Percentiles rank a stretch among this genome's conserved stretches.
phyloP scores from a whole-genome alignment of 1,284 basidiomycete genomes.

The Malassezia arunalokei region DNA sequence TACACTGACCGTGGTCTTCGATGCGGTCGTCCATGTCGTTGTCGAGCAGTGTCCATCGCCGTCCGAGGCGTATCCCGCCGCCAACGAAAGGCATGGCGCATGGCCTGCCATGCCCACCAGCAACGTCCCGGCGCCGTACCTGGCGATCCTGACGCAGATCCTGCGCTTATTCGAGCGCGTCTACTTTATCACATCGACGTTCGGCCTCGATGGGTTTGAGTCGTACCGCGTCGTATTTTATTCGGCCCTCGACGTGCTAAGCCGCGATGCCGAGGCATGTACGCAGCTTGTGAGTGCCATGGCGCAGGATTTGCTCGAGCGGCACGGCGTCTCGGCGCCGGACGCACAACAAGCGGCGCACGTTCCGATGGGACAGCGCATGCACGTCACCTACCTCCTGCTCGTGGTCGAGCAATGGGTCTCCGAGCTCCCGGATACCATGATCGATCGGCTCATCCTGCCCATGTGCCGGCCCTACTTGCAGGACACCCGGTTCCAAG shows the following conservation, averaged over 20 bases:
- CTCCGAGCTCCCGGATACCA: constrained; percentile 25
- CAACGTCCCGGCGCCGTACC: constrained; percentile 29
- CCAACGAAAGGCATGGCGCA: background rate
- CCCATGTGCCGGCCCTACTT: constrained; percentile 32
- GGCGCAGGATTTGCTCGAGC: background rate
- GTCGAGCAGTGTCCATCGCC: constrained; percentile 41
- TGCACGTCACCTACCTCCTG: constrained; percentile 29
- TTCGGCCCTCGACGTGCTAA: constrained; percentile 35
- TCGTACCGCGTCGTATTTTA: constrained; percentile 41
- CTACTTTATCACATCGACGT: constrained; percentile 38
- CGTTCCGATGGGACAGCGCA: constrained; percentile 3
- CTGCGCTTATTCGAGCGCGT: constrained; percentile 28
- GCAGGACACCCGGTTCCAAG: constrained; percentile 26
- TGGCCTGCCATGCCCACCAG: constrained; percentile 26
- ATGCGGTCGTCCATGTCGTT: constrained; percentile 34
- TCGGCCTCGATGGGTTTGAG: constrained; percentile 37
- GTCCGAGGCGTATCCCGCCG: constrained; percentile 21
- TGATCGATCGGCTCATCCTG: constrained; percentile 30
- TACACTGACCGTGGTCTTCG: constrained; percentile 39
- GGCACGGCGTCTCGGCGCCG: background rate
- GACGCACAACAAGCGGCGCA: constrained; percentile 10
- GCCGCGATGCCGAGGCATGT: constrained; percentile 32
- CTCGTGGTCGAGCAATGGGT: constrained; percentile 39
- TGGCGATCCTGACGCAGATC: constrained; percentile 23
- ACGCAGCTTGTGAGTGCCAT: constrained; percentile 11